Evolutionary conservation across 2,329 filamentous ascomycete species (phyloP).

Genomic region (Hymenoscyphus occultus): DNA sequence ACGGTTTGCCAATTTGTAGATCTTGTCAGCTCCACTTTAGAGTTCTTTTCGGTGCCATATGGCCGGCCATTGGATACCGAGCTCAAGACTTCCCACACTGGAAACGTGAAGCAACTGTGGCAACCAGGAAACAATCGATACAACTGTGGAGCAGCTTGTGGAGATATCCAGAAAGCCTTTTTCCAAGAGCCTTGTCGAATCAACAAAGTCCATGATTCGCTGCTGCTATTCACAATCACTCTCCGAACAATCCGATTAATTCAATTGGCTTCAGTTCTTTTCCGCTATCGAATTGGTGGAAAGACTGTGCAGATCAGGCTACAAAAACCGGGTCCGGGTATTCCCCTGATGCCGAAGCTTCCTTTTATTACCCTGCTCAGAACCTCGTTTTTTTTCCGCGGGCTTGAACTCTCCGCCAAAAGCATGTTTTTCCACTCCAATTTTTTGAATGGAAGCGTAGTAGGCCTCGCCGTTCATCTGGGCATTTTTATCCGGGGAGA

Average conservation of each 20-base stretch:
- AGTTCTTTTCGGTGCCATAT: neutral
- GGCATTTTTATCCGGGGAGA: conserved; percentile 10
- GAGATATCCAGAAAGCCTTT: neutral
- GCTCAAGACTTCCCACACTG: neutral
- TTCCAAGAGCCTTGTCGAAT: neutral
- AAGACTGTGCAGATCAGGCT: neutral
- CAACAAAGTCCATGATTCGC: neutral
- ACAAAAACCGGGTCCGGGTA: neutral
- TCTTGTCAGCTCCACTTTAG: neutral
- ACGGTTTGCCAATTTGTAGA: neutral
- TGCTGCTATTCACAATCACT: neutral
- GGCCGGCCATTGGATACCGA: neutral
- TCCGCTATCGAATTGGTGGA: neutral
- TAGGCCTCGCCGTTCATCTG: conserved; percentile 7
- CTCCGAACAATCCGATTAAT: neutral
- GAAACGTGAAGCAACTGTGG: neutral
- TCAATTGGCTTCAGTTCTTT: neutral
- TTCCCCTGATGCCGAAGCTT: neutral
- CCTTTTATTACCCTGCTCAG: neutral
- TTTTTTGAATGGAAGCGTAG: neutral
- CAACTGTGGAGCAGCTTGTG: neutral
- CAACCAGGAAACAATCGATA: neutral
- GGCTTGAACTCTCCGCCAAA: neutral
- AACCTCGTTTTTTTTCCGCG: neutral
- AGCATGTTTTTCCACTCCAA: neutral